A percentile compares a stretch with the other conserved stretches of the same genome.
Evolutionary conservation across 441 rosid genomes (phyloP).

Genomic region (Populus tomentosa): DNA sequence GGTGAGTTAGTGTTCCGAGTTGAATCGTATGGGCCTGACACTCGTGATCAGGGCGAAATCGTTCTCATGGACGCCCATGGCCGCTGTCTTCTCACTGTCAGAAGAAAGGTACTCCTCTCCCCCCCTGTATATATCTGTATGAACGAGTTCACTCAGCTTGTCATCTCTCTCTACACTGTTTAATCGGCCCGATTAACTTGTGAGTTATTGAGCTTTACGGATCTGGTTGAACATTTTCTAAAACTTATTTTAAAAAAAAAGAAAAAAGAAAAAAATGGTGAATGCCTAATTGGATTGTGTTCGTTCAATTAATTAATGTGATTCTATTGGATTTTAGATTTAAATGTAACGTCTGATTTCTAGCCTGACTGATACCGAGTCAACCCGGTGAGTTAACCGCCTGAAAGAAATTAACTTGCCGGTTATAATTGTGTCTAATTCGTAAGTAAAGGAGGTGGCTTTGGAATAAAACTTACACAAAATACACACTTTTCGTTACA

Average conservation of each 20-base stretch:
- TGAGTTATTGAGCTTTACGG: background rate
- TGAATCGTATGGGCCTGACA: constrained; percentile 81
- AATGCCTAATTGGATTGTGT: background rate
- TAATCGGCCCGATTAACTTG: background rate
- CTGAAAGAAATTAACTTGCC: background rate
- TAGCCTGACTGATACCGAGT: background rate
- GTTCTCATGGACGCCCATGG: constrained; percentile 93
- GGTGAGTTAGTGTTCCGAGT: constrained; percentile 77
- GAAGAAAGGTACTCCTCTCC: constrained; percentile 54
- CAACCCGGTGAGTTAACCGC: background rate
- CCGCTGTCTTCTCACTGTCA: constrained; percentile 83
- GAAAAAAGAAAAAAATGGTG: rapidly evolving
- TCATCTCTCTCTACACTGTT: background rate
- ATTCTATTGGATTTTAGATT: background rate
- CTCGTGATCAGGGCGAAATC: constrained; percentile 52
- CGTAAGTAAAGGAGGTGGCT: too few relatives aligned
- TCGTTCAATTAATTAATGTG: background rate
- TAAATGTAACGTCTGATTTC: background rate
- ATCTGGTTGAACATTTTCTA: background rate
- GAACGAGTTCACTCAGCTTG: constrained; percentile 11
- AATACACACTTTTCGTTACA: too few relatives aligned
- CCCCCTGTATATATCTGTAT: background rate
- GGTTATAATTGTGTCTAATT: background rate
- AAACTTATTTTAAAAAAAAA: too few relatives aligned
- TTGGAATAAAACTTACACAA: too few relatives aligned